phyloP scores from a whole-genome alignment of 495 filamentous ascomycete species.

The Staphylotrichum longicolle region DNA sequence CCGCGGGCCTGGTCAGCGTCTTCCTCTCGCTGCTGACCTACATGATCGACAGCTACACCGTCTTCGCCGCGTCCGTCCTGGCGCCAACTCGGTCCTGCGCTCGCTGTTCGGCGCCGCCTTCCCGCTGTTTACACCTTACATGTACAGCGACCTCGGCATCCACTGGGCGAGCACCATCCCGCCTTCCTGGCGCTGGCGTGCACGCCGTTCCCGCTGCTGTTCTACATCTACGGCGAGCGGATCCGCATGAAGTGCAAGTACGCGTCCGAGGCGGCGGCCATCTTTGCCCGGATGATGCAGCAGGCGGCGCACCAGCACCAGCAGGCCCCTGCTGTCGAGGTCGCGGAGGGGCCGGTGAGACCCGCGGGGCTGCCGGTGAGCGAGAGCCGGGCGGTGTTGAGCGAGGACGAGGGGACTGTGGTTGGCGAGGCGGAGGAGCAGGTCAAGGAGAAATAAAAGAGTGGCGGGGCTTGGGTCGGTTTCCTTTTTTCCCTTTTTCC shows the following conservation, averaged over 20 bases:
- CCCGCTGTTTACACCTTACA: constrained; percentile 75
- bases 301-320: constrained; percentile 1
- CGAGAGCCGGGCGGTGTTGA: constrained; percentile 19
- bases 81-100: constrained; percentile 72
- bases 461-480: background rate
- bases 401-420: constrained; percentile 29
- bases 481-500: background rate
- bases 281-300: constrained; percentile 38
- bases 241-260: constrained; percentile 74
- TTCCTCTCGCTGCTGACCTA: constrained; percentile 76
- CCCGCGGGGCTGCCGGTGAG: constrained; percentile 6
- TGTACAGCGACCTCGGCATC: constrained; percentile 73
- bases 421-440: constrained; percentile 14
- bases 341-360: constrained; percentile 16
- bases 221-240: constrained; percentile 68
- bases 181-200: constrained; percentile 71
- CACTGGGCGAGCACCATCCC: constrained; percentile 80
- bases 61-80: constrained; percentile 77
- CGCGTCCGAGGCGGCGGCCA: constrained; percentile 61
- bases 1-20: constrained; percentile 51
- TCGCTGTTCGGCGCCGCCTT: constrained; percentile 75
- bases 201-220: constrained; percentile 76
- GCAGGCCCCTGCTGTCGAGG: constrained; percentile 6
- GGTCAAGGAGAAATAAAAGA: background rate
- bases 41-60: constrained; percentile 76